These are phyloP conservation scores for Phytopythium cucurbitacearum DNA, from an alignment of 352 stramenopile genomes.

Conservation along the genomic window DNA sequence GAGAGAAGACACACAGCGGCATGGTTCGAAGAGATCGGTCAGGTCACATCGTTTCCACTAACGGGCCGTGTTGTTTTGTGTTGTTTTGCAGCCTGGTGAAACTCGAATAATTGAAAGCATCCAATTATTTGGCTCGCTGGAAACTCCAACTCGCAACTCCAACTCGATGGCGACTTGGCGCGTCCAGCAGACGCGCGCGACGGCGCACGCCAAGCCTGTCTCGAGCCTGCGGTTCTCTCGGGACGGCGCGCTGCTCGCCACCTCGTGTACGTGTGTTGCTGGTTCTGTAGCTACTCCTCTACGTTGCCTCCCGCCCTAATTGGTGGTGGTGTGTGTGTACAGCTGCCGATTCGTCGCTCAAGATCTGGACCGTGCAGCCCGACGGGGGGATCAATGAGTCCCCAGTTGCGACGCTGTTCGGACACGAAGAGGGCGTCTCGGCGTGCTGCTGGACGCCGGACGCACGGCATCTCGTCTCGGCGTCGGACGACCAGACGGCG, in stretches of 20 bases:
- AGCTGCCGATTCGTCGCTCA: slow-evolving; percentile 75
- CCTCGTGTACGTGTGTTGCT: slow-evolving; percentile 36
- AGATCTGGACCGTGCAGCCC: slow-evolving; percentile 54
- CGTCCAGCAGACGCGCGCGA: slow-evolving; percentile 13
- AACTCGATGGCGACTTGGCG: slow-evolving; percentile 6
- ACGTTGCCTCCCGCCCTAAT: not conserved
- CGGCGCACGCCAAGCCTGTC: slow-evolving; percentile 61
- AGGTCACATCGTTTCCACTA: too few relatives aligned
- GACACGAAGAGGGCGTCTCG: slow-evolving; percentile 94
- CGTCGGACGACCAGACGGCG: slow-evolving; percentile 94
- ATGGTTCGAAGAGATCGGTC: too few relatives aligned
- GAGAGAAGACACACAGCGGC: too few relatives aligned
- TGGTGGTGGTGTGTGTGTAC: not conserved
- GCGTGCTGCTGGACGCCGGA: slow-evolving; percentile 90
- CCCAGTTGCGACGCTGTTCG: slow-evolving; percentile 48
- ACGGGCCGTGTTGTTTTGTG: too few relatives aligned
- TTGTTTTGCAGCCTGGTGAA: too few relatives aligned
- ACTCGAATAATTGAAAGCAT: too few relatives aligned
- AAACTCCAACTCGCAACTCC: too few relatives aligned
- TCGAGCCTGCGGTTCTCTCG: slow-evolving; percentile 73
- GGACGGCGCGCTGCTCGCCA: slow-evolving; percentile 50
- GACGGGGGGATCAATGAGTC: slow-evolving; percentile 13
- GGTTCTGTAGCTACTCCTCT: slow-evolving; percentile 1
- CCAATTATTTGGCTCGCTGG: too few relatives aligned
- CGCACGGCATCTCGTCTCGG: slow-evolving; percentile 86